Conservation (phyloP, 306 rosid genomes). For the Cicer bijugum region DNA sequence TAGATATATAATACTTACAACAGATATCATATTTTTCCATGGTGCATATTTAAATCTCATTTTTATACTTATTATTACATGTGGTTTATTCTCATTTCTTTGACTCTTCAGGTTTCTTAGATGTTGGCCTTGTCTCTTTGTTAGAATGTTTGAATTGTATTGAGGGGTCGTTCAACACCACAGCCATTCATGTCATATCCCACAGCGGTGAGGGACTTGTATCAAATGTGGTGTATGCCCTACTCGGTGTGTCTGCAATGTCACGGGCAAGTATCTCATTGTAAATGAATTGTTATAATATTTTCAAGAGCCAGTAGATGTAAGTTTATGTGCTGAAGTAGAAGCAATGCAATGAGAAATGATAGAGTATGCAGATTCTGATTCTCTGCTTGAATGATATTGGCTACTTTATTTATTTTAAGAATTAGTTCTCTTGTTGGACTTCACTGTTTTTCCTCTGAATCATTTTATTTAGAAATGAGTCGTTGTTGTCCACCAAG, state of each 20-base stretch:
- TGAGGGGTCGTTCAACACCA: constrained; percentile 74
- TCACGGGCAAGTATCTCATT: constrained; percentile 69
- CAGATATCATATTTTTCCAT: neutral
- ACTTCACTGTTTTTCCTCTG: neutral
- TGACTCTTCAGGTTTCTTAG: constrained; percentile 79
- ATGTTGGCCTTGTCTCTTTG: constrained; percentile 72
- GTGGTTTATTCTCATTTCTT: constrained; percentile 37
- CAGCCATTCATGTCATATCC: constrained; percentile 74
- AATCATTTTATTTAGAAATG: constrained; percentile 12
- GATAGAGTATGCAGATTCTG: constrained; percentile 22
- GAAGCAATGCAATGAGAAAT: constrained; percentile 11
- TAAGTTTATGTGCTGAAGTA: constrained; percentile 9
- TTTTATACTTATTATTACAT: constrained; percentile 14
- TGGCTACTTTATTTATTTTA: constrained; percentile 27
- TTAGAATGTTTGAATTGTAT: constrained; percentile 62
- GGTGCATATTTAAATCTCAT: neutral
- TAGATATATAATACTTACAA: constrained; percentile 13
- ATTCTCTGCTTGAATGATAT: constrained; percentile 34
- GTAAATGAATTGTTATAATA: constrained; percentile 10
- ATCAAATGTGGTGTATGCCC: constrained; percentile 90
- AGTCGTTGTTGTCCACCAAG: constrained; percentile 1
- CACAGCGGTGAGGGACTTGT: constrained; percentile 94
- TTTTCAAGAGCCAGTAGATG: constrained; percentile 15
- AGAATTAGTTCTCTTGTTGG: constrained; percentile 18
- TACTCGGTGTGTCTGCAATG: constrained; percentile 98